Evolutionary conservation across 768 basidiomycete genomes (phyloP).

Genomic region (Tephrocybe rancida): DNA sequence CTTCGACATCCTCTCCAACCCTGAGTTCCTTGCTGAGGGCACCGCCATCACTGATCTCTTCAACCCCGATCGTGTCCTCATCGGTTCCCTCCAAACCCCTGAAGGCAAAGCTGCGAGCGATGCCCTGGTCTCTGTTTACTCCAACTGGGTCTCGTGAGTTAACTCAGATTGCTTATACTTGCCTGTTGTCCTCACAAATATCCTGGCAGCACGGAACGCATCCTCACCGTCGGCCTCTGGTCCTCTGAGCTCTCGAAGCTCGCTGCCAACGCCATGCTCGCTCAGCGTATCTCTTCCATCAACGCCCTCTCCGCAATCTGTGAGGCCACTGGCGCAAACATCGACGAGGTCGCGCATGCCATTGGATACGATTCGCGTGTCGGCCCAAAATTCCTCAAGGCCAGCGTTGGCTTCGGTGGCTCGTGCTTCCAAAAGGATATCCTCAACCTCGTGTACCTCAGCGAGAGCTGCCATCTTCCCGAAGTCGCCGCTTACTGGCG

Average conservation of each 20-base stretch:
- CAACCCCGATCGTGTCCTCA: slow-evolving; percentile 92
- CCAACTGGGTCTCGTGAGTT: slow-evolving; percentile 94
- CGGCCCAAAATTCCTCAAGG: slow-evolving; percentile 94
- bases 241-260: slow-evolving; percentile 98
- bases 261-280: slow-evolving; percentile 99
- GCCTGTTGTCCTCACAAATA: background rate
- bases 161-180: background rate
- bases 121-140: slow-evolving; percentile 80
- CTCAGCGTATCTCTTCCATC: slow-evolving; percentile 97
- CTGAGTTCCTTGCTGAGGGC: slow-evolving; percentile 98
- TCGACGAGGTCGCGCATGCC: slow-evolving; percentile 95
- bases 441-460: slow-evolving; percentile 97
- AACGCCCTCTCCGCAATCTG: slow-evolving; percentile 99
- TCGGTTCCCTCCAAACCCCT: slow-evolving; percentile 90
- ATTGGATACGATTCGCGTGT: slow-evolving; percentile 93
- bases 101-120: slow-evolving; percentile 84
- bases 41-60: slow-evolving; percentile 93
- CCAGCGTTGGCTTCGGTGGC: slow-evolving; percentile 95
- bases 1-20: slow-evolving; percentile 99
- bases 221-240: slow-evolving; percentile 97
- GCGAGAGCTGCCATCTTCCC: slow-evolving; percentile 91
- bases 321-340: slow-evolving; percentile 97
- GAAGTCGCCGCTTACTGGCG: slow-evolving; percentile 98
- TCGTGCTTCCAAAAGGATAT: slow-evolving; percentile 99
- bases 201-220: slow-evolving; percentile 59